These are phyloP conservation scores for Oemleria cerasiformis DNA, from an alignment of 306 rosid genomes.

Conservation along the genomic window DNA sequence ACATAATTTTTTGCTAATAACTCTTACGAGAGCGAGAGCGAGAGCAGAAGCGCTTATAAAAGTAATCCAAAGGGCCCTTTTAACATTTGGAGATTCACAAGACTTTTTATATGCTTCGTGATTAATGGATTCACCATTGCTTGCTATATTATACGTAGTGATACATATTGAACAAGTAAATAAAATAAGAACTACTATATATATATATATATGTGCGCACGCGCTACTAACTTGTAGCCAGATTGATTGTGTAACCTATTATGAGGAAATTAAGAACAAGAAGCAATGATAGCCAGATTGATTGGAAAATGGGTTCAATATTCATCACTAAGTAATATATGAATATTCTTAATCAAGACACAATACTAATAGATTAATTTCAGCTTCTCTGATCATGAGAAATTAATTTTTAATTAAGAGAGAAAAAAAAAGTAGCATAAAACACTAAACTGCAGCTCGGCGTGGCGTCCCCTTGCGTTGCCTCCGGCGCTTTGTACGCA, in stretches of 20 bases:
- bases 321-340: too few relatives aligned
- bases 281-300: too few relatives aligned
- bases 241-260: not conserved
- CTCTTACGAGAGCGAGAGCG: too few relatives aligned
- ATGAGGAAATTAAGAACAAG: not conserved
- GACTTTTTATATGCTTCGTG: not conserved
- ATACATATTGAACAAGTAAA: not conserved
- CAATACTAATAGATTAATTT: not conserved
- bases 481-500: not conserved
- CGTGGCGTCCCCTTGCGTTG: constrained; percentile 24
- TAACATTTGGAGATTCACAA: too few relatives aligned
- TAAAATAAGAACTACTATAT: not conserved
- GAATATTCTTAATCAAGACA: too few relatives aligned
- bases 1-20: too few relatives aligned
- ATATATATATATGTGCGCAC: too few relatives aligned
- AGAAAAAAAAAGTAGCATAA: not conserved
- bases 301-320: too few relatives aligned
- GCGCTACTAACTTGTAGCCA: not conserved
- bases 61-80: too few relatives aligned
- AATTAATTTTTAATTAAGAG: too few relatives aligned
- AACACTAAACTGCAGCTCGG: constrained; percentile 21
- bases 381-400: not conserved
- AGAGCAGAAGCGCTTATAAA: too few relatives aligned
- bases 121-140: not conserved
- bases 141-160: not conserved